Evolutionary conservation across 495 filamentous ascomycete species (phyloP).

Genomic region (Pyrenula aspistea): DNA sequence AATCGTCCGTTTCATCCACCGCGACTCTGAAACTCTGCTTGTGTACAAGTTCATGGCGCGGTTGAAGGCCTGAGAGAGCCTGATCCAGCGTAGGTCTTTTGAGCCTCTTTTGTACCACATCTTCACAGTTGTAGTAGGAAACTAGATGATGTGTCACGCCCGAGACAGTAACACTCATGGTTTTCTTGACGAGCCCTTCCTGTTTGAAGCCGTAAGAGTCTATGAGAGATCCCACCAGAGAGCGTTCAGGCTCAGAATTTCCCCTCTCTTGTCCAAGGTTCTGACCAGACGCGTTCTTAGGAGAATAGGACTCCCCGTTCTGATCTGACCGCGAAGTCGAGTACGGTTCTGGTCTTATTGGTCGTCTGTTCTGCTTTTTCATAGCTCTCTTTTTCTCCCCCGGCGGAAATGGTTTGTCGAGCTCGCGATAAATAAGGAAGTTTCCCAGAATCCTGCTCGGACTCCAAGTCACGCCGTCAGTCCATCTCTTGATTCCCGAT

Average conservation of each 20-base stretch:
- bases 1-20: conserved; percentile 40
- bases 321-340: conserved; percentile 26
- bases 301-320: conserved; percentile 29
- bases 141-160: conserved; percentile 70
- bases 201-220: conserved; percentile 84
- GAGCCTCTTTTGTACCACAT: conserved; percentile 52
- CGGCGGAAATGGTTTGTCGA: conserved; percentile 68
- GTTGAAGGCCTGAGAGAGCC: conserved; percentile 38
- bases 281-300: conserved; percentile 20
- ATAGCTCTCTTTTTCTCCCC: conserved; percentile 84
- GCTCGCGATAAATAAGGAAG: conserved; percentile 80
- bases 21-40: conserved; percentile 61
- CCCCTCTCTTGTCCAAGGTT: conserved; percentile 27
- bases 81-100: conserved; percentile 47
- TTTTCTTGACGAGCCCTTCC: conserved; percentile 82
- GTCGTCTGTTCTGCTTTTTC: conserved; percentile 46
- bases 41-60: conserved; percentile 45
- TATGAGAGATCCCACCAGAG: conserved; percentile 66
- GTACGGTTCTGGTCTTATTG: conserved; percentile 33
- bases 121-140: conserved; percentile 74
- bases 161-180: conserved; percentile 62
- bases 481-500: conserved; percentile 89
- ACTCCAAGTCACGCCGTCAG: conserved; percentile 81
- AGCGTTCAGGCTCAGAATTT: conserved; percentile 47
- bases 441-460: conserved; percentile 82